Evolutionary conservation across 345 rosid species (phyloP).

Genomic region (Hypericum androsaemum): DNA sequence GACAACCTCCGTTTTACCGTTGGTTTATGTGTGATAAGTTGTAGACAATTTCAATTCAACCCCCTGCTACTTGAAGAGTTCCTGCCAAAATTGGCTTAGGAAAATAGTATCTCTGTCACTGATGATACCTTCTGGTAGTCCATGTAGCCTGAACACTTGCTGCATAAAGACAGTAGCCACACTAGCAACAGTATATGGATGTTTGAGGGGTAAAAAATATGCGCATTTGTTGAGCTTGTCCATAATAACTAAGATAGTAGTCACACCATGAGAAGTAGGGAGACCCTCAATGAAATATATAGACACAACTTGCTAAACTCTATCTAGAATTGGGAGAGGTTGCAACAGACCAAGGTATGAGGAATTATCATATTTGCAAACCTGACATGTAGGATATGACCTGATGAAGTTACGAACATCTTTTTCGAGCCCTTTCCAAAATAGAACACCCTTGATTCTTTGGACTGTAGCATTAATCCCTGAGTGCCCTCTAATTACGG

Average conservation of each 20-base stretch:
- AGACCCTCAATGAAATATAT: slow-evolving; percentile 2
- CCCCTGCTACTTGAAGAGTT: not conserved
- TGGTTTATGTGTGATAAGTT: not conserved
- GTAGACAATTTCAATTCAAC: not conserved
- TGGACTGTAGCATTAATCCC: not conserved
- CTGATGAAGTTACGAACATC: not conserved
- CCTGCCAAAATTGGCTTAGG: slow-evolving; percentile 1
- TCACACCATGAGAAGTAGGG: not conserved
- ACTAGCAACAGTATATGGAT: not conserved
- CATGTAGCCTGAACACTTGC: not conserved
- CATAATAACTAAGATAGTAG: not conserved
- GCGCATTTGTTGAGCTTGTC: not conserved
- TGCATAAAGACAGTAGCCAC: not conserved
- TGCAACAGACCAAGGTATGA: not conserved
- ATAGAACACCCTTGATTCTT: not conserved
- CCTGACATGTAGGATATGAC: not conserved
- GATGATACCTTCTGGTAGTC: not conserved
- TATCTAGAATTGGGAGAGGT: not conserved
- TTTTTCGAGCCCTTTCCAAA: not conserved
- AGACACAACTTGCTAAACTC: not conserved
- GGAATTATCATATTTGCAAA: not conserved
- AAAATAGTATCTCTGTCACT: not conserved
- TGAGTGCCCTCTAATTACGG: not conserved
- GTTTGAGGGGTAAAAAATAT: not conserved
- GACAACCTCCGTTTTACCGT: not conserved